These are phyloP conservation scores for Glycyrrhiza uralensis DNA, from an alignment of 306 rosid genomes.

Conservation along the genomic window DNA sequence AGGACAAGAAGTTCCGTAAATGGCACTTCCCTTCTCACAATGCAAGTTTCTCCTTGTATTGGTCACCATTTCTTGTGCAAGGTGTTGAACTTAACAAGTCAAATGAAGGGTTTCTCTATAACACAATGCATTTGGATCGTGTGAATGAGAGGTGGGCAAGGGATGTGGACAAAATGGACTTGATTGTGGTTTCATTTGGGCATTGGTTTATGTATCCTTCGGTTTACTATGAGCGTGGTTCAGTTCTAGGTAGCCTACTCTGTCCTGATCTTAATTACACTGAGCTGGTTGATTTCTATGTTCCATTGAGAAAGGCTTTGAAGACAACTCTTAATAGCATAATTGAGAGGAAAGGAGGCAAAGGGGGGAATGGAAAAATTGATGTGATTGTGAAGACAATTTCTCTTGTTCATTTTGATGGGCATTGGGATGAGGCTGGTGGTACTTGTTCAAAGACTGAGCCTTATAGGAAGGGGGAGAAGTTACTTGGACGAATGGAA, in stretches of 20 bases:
- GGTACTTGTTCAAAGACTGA: constrained; percentile 64
- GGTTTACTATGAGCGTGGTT: constrained; percentile 47
- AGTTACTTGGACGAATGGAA: constrained; percentile 62
- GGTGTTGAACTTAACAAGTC: constrained; percentile 54
- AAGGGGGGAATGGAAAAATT: constrained; percentile 30
- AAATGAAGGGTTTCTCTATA: constrained; percentile 28
- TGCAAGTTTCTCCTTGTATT: constrained; percentile 45
- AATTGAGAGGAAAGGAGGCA: constrained; percentile 21
- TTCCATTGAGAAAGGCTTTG: constrained; percentile 33
- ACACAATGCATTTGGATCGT: constrained; percentile 45
- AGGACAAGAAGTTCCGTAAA: constrained; percentile 54
- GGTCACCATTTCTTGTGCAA: constrained; percentile 75
- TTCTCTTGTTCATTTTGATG: constrained; percentile 82
- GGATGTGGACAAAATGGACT: constrained; percentile 42
- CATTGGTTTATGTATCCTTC: constrained; percentile 73
- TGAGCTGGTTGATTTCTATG: constrained; percentile 55
- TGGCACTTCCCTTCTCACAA: constrained; percentile 59
- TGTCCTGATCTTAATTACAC: constrained; percentile 49
- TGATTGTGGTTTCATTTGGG: constrained; percentile 57
- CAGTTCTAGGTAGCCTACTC: constrained; percentile 45
- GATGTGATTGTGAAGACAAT: constrained; percentile 59
- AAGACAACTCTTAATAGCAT: constrained; percentile 38
- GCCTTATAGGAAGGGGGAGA: constrained; percentile 55
- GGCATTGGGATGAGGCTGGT: constrained; percentile 78
- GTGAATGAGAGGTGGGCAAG: constrained; percentile 56